Percentiles rank a stretch among this genome's conserved stretches.
phyloP scores from a whole-genome alignment of 139 green algal species.

The Tetratostichococcus sp. region DNA sequence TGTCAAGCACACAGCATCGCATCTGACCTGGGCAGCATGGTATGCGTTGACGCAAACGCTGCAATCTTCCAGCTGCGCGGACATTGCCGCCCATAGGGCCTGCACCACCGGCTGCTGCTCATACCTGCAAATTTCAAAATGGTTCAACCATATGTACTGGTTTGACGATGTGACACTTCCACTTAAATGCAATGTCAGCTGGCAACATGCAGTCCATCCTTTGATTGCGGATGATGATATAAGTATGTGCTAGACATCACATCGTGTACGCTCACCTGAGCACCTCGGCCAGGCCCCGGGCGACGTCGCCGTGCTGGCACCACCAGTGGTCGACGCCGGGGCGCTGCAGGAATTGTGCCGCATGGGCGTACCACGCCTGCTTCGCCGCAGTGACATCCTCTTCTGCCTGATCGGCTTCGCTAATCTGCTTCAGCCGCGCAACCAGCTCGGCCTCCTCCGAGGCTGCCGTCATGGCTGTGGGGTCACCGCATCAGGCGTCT shows the following conservation, averaged over 20 bases:
- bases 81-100: constrained; percentile 14
- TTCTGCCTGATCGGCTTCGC: background rate
- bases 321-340: constrained; percentile 23
- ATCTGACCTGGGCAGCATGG: constrained; percentile 23
- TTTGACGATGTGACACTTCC: too few species aligned
- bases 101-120: constrained; percentile 24
- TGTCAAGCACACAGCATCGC: too few species aligned
- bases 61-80: constrained; percentile 17
- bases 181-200: too few species aligned
- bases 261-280: constrained; percentile 20
- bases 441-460: background rate
- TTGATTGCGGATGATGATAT: too few species aligned
- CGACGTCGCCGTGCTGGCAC: constrained; percentile 20
- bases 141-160: too few species aligned
- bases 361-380: constrained; percentile 22
- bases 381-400: background rate
- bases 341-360: constrained; percentile 12
- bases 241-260: too few species aligned
- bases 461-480: background rate
- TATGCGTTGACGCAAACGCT: constrained; percentile 22
- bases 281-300: constrained; percentile 18
- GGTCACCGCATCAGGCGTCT: background rate
- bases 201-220: too few species aligned
- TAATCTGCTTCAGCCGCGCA: background rate
- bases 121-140: background rate